Percentiles rank a stretch among this genome's conserved stretches.
Conservation (phyloP, 257 asterid species). For the Petrea volubilis region DNA sequence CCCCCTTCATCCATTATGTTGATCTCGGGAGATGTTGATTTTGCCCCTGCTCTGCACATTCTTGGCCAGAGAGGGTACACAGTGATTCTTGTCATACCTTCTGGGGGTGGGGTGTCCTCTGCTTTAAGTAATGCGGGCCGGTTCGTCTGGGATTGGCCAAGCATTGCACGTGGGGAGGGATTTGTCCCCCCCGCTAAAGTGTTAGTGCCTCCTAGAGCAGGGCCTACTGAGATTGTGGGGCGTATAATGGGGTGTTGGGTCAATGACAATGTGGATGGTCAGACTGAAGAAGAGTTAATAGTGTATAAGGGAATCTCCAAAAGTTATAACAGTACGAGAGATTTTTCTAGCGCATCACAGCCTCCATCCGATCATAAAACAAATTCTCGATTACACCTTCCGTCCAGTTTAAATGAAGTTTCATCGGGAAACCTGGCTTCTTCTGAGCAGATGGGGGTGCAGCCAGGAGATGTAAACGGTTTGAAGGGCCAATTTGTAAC, state of each 20-base stretch:
- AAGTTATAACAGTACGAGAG: conserved; percentile 31
- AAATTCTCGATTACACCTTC: conserved; percentile 35
- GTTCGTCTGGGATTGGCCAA: conserved; percentile 77
- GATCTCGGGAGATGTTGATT: conserved; percentile 82
- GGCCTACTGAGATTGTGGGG: conserved; percentile 36
- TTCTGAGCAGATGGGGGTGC: conserved; percentile 47
- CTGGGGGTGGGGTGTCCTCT: conserved; percentile 56
- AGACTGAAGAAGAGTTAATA: conserved; percentile 66
- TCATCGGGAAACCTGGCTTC: conserved; percentile 28
- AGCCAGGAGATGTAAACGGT: conserved; percentile 68
- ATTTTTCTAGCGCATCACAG: conserved; percentile 42
- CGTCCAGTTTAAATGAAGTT: conserved; percentile 41
- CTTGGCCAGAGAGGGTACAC: conserved; percentile 81
- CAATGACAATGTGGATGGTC: conserved; percentile 38
- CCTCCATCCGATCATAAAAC: conserved; percentile 37
- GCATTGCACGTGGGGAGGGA: conserved; percentile 74
- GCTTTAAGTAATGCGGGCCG: conserved; percentile 71
- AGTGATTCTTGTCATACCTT: conserved; percentile 66
- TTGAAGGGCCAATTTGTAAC: conserved; percentile 61
- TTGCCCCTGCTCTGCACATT: conserved; percentile 75
- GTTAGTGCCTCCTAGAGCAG: conserved; percentile 30
- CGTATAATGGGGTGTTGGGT: conserved; percentile 36
- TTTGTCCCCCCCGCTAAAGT: conserved; percentile 53
- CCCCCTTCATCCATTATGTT: conserved; percentile 76
- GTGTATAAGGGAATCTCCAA: conserved; percentile 52